These are phyloP conservation scores for Candida neerlandica DNA, from an alignment of 1,139 yeast species.

Conservation along the genomic window DNA sequence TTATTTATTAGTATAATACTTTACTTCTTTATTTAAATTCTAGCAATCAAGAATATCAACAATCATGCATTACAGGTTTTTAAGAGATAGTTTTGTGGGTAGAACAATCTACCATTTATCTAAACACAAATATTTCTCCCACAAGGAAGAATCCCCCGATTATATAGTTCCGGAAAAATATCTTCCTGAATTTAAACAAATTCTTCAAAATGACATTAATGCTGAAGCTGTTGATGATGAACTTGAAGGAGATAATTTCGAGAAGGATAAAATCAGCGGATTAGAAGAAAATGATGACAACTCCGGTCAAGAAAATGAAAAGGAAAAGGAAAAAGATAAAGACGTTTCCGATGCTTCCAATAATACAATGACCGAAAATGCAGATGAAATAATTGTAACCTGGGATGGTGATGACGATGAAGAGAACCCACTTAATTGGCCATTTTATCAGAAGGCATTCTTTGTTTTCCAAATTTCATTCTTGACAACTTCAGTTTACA, in stretches of 20 bases:
- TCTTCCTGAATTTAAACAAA: constrained; percentile 12
- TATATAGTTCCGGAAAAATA: constrained; percentile 38
- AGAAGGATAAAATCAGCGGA: constrained; percentile 4
- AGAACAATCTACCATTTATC: constrained; percentile 30
- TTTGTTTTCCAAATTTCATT: constrained; percentile 25
- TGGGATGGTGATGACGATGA: constrained; percentile 36
- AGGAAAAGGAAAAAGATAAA: no score
- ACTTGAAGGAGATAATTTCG: constrained; percentile 2
- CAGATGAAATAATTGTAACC: constrained; percentile 17
- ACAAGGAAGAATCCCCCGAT: constrained; percentile 31
- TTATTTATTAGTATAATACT: no score
- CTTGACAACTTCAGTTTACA: constrained; percentile 27
- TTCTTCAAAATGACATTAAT: no score
- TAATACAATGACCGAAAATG: neutral
- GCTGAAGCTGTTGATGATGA: neutral
- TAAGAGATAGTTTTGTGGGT: constrained; percentile 35
- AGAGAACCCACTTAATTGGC: constrained; percentile 35
- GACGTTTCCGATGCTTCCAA: constrained; percentile 2
- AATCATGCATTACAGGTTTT: constrained; percentile 15
- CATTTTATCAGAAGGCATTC: constrained; percentile 20
- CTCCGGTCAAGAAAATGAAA: no score
- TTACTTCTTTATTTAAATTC: neutral
- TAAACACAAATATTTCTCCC: constrained; percentile 25
- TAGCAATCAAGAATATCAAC: neutral
- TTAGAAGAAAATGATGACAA: no score